Evolutionary conservation across 1,284 basidiomycete genomes (phyloP).

Genomic region (Volvariella surrecta): DNA sequence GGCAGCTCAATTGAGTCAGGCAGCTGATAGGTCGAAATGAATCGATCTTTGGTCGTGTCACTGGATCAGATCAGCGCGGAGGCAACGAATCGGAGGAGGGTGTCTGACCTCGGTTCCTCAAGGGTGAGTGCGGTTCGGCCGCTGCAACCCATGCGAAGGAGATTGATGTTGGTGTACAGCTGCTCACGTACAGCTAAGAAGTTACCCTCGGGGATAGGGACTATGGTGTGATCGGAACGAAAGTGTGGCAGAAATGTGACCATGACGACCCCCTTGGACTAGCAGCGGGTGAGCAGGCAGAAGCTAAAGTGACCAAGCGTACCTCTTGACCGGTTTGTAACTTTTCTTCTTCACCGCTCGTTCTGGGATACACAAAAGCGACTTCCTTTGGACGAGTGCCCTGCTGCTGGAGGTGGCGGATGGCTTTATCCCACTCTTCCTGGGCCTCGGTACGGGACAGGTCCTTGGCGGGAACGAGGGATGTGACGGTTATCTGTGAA

Average conservation of each 20-base stretch:
- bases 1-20: conserved; percentile 23
- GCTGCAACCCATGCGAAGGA: conserved; percentile 70
- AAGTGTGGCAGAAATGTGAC: conserved; percentile 79
- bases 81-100: conserved; percentile 6
- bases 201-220: conserved; percentile 64
- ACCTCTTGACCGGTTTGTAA: too few relatives aligned
- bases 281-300: conserved; percentile 36
- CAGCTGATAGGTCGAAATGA: conserved; percentile 59
- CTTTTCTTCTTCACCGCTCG: too few relatives aligned
- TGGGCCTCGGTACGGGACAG: conserved; percentile 37
- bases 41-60: conserved; percentile 70
- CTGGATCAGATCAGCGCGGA: conserved; percentile 24
- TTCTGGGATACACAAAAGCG: conserved; percentile 7
- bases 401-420: conserved; percentile 53
- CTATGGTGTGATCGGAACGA: conserved; percentile 75
- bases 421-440: conserved; percentile 48
- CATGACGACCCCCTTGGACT: conserved; percentile 51
- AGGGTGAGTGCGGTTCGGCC: conserved; percentile 69
- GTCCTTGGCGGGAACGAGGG: conserved; percentile 35
- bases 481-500: conserved; percentile 49
- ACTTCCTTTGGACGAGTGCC: conserved; percentile 61
- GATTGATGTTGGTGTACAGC: conserved; percentile 70
- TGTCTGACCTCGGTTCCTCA: conserved; percentile 55
- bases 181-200: conserved; percentile 52
- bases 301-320: conserved; percentile 1